Evolutionary conservation across 2,329 filamentous ascomycete species (phyloP).

Genomic region (Aspergillus latus): DNA sequence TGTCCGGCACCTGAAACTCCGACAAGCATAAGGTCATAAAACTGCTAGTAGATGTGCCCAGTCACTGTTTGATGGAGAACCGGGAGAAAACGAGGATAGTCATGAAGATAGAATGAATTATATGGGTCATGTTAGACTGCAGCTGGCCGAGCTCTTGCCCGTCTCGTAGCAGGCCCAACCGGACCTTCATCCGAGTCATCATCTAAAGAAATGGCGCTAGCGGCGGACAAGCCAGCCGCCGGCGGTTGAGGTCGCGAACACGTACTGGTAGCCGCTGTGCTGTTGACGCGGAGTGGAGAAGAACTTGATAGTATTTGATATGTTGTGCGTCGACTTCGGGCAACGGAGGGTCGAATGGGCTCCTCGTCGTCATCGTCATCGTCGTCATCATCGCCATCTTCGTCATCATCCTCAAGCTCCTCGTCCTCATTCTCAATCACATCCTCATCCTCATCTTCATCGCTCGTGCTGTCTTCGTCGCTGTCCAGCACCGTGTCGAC

Average conservation of each 20-base stretch:
- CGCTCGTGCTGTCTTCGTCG: conserved; percentile 7
- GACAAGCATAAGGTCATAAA: conserved; percentile 13
- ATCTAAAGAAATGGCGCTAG: conserved; percentile 28
- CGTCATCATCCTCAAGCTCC: conserved; percentile 18
- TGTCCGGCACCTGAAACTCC: conserved; percentile 7
- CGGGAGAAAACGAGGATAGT: background rate
- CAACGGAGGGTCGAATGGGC: conserved; percentile 21
- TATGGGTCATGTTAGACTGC: background rate
- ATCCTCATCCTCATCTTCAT: conserved; percentile 13
- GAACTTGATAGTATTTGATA: conserved; percentile 16
- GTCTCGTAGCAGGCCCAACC: conserved; percentile 22
- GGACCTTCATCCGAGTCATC: conserved; percentile 34
- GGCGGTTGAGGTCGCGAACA: background rate
- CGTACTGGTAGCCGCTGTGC: background rate
- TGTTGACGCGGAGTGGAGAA: conserved; percentile 13
- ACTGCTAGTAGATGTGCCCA: conserved; percentile 1
- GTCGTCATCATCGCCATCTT: conserved; percentile 18
- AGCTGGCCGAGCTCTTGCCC: conserved; percentile 19
- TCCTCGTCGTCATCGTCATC: conserved; percentile 26
- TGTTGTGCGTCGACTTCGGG: conserved; percentile 15
- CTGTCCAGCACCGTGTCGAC: conserved; percentile 7
- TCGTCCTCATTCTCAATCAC: conserved; percentile 14
- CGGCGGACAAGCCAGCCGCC: conserved; percentile 21
- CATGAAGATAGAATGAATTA: no score
- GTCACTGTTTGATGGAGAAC: background rate